Percentiles rank a stretch among this genome's conserved stretches.
Evolutionary conservation across 2,329 filamentous ascomycete genomes (phyloP).

Genomic region (Diaporthe australafricana): DNA sequence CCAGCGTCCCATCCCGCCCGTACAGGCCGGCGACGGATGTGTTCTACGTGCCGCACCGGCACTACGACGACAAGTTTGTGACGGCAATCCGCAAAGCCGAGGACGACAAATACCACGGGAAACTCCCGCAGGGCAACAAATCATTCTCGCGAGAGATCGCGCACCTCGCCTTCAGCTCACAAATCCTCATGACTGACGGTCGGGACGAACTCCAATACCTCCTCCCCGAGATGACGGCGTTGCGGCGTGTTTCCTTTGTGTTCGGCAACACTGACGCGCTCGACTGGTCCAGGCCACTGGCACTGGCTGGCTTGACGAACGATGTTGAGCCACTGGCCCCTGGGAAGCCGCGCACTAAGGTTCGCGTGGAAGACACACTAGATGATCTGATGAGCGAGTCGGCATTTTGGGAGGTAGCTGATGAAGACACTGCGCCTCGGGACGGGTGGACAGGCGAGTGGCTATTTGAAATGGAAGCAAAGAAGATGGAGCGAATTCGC

Average conservation of each 20-base stretch:
- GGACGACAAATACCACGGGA: neutral
- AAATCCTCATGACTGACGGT: neutral
- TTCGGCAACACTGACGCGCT: constrained; percentile 1
- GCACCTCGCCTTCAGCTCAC: neutral
- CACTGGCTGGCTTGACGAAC: neutral
- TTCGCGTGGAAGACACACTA: neutral
- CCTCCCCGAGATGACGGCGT: neutral
- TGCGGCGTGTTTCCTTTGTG: neutral
- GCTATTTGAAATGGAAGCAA: neutral
- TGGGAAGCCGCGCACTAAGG: constrained; percentile 1
- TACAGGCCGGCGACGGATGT: constrained; percentile 17
- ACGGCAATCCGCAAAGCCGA: neutral
- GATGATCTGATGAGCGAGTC: neutral
- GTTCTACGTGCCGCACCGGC: neutral
- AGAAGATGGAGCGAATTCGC: neutral
- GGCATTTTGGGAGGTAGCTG: neutral
- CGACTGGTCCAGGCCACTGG: constrained; percentile 2
- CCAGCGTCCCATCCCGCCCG: constrained; percentile 5
- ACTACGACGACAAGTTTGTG: neutral
- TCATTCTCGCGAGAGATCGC: neutral
- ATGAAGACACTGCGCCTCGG: neutral
- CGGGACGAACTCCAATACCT: neutral
- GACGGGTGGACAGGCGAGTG: neutral
- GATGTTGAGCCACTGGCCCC: neutral
- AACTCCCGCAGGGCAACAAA: neutral